Conservation (phyloP, 1,139 yeast genomes). For the Zygoascus hellenicus region DNA sequence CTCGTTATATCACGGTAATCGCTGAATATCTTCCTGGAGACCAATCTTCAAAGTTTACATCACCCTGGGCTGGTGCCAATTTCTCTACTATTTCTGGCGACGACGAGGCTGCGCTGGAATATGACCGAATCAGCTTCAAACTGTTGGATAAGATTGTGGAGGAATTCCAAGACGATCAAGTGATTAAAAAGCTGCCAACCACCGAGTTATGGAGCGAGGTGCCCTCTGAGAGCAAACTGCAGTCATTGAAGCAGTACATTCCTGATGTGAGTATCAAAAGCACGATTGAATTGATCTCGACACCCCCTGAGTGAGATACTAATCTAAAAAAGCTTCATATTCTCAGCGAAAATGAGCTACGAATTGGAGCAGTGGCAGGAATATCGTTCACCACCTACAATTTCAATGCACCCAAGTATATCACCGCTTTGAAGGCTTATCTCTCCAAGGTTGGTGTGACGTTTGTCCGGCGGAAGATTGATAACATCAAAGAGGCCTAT, state of each 20-base stretch:
- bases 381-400: constrained; percentile 54
- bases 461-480: constrained; percentile 41
- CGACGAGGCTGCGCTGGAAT: constrained; percentile 46
- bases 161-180: constrained; percentile 51
- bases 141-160: constrained; percentile 42
- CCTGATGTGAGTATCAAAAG: constrained; percentile 17
- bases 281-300: neutral
- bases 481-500: constrained; percentile 53
- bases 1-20: constrained; percentile 47
- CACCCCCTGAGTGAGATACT: neutral
- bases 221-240: constrained; percentile 9
- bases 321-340: constrained; percentile 7
- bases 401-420: constrained; percentile 59
- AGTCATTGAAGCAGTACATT: constrained; percentile 15
- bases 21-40: constrained; percentile 73
- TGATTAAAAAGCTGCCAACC: constrained; percentile 49
- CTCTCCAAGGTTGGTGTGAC: constrained; percentile 44
- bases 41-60: constrained; percentile 59
- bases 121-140: constrained; percentile 52
- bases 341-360: constrained; percentile 32
- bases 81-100: constrained; percentile 61
- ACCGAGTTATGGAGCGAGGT: constrained; percentile 39
- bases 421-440: constrained; percentile 41
- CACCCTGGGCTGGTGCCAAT: constrained; percentile 64
- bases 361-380: constrained; percentile 49